A percentile compares a stretch with the other conserved stretches of the same genome.
Conservation (phyloP, 306 rosid species). For the Sphenostylis stenocarpa region DNA sequence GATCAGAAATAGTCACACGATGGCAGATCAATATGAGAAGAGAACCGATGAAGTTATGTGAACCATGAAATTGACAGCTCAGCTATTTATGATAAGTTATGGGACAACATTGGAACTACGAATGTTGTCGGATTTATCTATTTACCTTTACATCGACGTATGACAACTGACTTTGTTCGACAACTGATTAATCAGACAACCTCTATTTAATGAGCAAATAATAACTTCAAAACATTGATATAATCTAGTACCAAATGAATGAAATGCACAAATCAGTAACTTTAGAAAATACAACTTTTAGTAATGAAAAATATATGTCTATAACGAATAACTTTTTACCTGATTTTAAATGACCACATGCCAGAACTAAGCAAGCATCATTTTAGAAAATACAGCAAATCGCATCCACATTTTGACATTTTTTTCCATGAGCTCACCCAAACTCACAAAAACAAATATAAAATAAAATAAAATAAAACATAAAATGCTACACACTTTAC, state of each 20-base stretch:
- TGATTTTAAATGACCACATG: neutral
- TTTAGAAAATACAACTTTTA: neutral
- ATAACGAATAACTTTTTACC: neutral
- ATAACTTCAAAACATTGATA: neutral
- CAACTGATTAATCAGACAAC: neutral
- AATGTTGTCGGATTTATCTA: neutral
- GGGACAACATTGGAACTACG: neutral
- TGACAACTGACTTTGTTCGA: neutral
- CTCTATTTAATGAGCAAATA: neutral
- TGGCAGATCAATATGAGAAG: neutral
- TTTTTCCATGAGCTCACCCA: neutral
- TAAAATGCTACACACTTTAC: conserved; percentile 34
- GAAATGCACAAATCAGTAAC: too few species aligned
- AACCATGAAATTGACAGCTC: neutral
- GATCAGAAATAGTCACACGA: neutral
- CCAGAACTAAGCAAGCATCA: neutral
- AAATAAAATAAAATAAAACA: neutral
- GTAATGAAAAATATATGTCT: neutral
- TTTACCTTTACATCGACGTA: neutral
- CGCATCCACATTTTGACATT: neutral
- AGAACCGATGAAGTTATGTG: neutral
- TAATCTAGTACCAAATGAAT: neutral
- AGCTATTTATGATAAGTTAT: neutral
- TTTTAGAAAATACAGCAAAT: neutral
- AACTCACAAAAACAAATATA: neutral